A percentile compares a stretch with the other conserved stretches of the same genome.
These are phyloP conservation scores for Fraxinus quadrangulata DNA, from an alignment of 257 asterid genomes.

Conservation along the genomic window DNA sequence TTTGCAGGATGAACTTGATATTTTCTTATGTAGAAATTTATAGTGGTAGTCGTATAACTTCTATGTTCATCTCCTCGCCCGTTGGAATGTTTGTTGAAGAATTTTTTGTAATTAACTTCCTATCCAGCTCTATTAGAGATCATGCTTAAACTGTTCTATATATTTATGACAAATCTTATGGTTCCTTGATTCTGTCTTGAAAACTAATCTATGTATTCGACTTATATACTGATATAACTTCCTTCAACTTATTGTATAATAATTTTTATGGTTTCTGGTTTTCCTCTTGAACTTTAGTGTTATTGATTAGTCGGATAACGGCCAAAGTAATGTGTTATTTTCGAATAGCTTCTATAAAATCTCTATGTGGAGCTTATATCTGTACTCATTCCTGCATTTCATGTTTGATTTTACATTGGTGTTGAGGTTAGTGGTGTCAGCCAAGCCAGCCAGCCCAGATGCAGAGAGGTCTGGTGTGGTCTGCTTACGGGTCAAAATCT, in stretches of 20 bases:
- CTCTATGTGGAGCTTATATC: too few species aligned
- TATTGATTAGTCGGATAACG: too few species aligned
- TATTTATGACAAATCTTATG: not conserved
- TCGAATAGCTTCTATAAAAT: too few species aligned
- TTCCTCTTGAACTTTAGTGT: too few species aligned
- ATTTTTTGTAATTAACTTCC: not conserved
- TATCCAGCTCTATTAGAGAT: not conserved
- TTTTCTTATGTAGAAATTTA: conserved; percentile 28
- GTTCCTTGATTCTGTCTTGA: not conserved
- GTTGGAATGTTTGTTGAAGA: not conserved
- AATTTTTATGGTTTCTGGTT: not conserved
- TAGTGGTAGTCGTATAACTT: conserved; percentile 10
- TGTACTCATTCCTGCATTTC: too few species aligned
- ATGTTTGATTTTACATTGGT: too few species aligned
- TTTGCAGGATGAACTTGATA: conserved; percentile 26
- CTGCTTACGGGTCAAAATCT: too few species aligned
- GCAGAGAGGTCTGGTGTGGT: too few species aligned
- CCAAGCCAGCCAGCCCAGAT: too few species aligned
- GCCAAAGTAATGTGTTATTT: too few species aligned
- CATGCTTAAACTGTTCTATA: not conserved
- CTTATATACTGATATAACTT: not conserved
- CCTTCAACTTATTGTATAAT: not conserved
- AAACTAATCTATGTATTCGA: not conserved
- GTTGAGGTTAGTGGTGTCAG: too few species aligned
- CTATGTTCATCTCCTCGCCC: not conserved